Base-by-base conservation (phyloP, 345 rosid genomes). In the Mallotus nudiflorus region DNA sequence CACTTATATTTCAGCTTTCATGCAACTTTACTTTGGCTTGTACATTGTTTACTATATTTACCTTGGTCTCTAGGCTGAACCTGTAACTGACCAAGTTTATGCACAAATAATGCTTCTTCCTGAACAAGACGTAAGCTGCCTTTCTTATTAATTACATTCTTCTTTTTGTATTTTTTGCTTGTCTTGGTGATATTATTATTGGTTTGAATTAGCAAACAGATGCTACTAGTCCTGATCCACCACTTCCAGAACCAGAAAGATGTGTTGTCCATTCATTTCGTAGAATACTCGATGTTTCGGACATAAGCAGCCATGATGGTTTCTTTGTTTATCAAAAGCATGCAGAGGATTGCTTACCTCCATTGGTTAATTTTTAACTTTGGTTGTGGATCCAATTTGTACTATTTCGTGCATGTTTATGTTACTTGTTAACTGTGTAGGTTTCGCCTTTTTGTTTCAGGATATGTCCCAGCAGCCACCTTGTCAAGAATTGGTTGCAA, bases 381-480 rank as follows among this genome's bases (percentile, higher is more conserved):
- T 45, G 19, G 11, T 24, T 39, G 27, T 59, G 37, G 12, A 28
- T 39, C 25, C 42, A 24, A n/a, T 66, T 67, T 39, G 28, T 70
- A 55, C 8, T 42, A 53, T 56, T 40, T 37, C 45, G 18, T 61
- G 14, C 39, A 42, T 55, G 46, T 25, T 10, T 18, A 40, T 54
- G n/a, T 24, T 70, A 51, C 58, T 45, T 70, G 46, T 54, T 29
- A 13, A 28, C 59, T 27, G 37, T 6, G 6, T 25, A 19, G 62
- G 27, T 11, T 0, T 31, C 11, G 22, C 12, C 69, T 56, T 59
- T 58, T 72, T 67, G 65, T 70, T 33, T 49, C 78, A 94, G 98
- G 98, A 91, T 72, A 91, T 93, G 97, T 85, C 94, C 62, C 96
- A 89, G 81, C 97, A 89, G 83, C 94, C 92, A 55, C 98, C 98